Evolutionary conservation across 805 yeast species (phyloP).

Genomic region (Wickerhamomyces subpelliculosus): DNA sequence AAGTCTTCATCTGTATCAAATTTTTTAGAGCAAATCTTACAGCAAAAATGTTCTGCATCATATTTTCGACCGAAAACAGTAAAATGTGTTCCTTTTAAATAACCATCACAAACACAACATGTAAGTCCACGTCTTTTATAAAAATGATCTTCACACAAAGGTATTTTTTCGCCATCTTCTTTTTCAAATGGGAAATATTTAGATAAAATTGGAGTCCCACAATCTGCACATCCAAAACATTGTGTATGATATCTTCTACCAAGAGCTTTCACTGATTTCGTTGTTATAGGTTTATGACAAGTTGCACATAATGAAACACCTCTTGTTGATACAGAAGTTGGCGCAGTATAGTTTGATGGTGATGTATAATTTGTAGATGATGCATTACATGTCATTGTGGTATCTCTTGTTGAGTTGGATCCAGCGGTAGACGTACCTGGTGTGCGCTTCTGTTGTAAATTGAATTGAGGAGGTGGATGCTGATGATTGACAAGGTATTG

Average conservation of each 20-base stretch:
- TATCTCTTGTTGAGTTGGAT: neutral
- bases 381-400: neutral
- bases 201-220: slow-evolving; percentile 73
- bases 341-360: slow-evolving; percentile 3
- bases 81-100: slow-evolving; percentile 86
- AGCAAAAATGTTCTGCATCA: slow-evolving; percentile 92
- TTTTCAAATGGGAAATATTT: slow-evolving; percentile 82
- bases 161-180: slow-evolving; percentile 36
- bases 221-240: slow-evolving; percentile 82
- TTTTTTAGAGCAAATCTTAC: slow-evolving; percentile 76
- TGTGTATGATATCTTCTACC: slow-evolving; percentile 75
- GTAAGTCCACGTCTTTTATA: slow-evolving; percentile 77
- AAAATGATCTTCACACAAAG: slow-evolving; percentile 88
- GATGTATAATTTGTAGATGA: slow-evolving; percentile 4
- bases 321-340: slow-evolving; percentile 3
- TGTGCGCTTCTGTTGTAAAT: neutral
- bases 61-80: slow-evolving; percentile 89
- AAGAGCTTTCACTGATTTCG: slow-evolving; percentile 85
- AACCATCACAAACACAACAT: slow-evolving; percentile 81
- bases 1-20: slow-evolving; percentile 91
- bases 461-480: neutral
- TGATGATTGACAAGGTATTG: neutral
- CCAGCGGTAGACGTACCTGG: neutral
- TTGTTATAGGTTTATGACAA: slow-evolving; percentile 47
- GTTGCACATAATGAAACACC: slow-evolving; percentile 34